Base-by-base conservation (phyloP, 352 stramenopile genomes). In the Pythium coloratum region DNA sequence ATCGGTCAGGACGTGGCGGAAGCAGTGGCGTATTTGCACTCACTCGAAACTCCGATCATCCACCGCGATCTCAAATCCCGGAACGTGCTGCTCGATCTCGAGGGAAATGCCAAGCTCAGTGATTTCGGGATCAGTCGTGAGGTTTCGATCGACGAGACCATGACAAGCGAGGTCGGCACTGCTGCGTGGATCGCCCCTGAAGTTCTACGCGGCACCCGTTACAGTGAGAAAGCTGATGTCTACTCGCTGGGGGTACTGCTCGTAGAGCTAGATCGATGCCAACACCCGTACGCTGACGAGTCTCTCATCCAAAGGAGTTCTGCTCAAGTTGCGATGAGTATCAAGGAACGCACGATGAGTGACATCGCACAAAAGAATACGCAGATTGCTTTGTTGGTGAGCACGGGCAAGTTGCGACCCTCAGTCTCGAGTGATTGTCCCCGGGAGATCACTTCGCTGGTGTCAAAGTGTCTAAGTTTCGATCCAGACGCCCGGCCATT, bases 141-240 rank as follows among this genome's bases (percentile, higher is more conserved):
- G 53, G 5, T 56, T 14, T 16, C 50, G 13, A 20, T 62, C 7
- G 50, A 62, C 20, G 54, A 59, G 30, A 67, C 64, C 2, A 75
- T 75, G 69, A 75, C 69, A 3, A 55, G 59, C 32, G 62, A 69
- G 18, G 49, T 75, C 28, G 69, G 69, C 13, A 70, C 64, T 3
- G 64, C 70, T 13, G 62, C 58, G 36, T 75, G 64, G 62, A 75
- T 71, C 32, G 68, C 68, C 12, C 68, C 68, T 5, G 68, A 75
- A 40, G 56, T 75, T 12, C 54, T 75, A 4, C 63, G 70, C 20
- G 69, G 69, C 36, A 36, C 61, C n/a, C 63, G 69, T 9, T 75
- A 75, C 59, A 61, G 53, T 26, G 64, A 66, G 57, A 72, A 71
- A 64, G 69, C 69, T 8, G 69, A 75, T 38, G 67, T 75, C 14